Base-by-base conservation (phyloP, 148 eudicot species). In the Amaranthus hypochondriacus region DNA sequence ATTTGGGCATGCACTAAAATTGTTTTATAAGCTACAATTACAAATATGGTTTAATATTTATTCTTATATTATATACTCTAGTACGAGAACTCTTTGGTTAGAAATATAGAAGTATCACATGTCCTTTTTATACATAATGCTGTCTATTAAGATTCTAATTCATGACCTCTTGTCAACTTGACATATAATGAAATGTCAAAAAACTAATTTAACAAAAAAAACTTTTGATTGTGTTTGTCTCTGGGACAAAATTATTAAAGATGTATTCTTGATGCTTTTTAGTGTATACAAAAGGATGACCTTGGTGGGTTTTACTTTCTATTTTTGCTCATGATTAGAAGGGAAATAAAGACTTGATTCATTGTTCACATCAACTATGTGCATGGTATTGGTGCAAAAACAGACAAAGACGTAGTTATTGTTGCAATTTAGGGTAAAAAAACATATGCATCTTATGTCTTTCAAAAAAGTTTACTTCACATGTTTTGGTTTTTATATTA, bases 391-490 rank as follows among this genome's bases (percentile, higher is more conserved):
- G 39, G 42, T 48, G 44, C 53, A 60, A 48, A 48, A 68, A 69
- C 65, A 39, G 42, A 68, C 54, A 46, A 21, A 11, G 4, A 51
- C 47, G 51, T 61, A 12, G 56, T 6, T 21, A 63, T 47, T 52
- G 1, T 64, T 55, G 42, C 76, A 77, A 28, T 54, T 65, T 56
- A 71, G 53, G 12, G 57, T 46, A 43, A 60, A 12, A 62, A 51
- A 66, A 79, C 82, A 70, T 57, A n/a, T 57, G 7, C 82, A 80
- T 80, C 72, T 66, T 75, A 49, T 65, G 56, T 59, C 39, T 46
- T 47, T 48, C 43, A 70, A 55, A 62, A 75, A 74, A 28, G 18
- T 42, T 70, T 75, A 15, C 56, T 46, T 70, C 65, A 70, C 72
- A 70, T 71, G 61, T 74, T 70, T 73, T 73, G 42, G 9, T 21